Conservation (phyloP, 179 eudicot species). For the Beta macrorhiza region DNA sequence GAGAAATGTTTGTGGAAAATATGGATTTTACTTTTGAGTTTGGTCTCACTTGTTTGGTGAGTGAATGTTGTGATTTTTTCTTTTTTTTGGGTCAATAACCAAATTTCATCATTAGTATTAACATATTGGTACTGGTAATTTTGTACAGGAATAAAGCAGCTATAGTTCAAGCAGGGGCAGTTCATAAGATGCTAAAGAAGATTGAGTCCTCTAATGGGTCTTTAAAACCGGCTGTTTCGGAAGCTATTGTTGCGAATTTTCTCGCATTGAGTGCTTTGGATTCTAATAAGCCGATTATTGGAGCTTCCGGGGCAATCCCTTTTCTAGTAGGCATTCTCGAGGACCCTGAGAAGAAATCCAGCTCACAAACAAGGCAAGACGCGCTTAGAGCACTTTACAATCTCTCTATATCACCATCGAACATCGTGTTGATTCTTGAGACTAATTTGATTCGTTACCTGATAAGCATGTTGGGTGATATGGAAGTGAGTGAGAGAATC, state of each 20-base stretch:
- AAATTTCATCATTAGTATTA: background rate
- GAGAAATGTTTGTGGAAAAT: constrained; percentile 5
- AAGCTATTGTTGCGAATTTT: constrained; percentile 84
- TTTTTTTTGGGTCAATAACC: background rate
- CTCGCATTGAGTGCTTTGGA: constrained; percentile 84
- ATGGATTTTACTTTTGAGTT: background rate
- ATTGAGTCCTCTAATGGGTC: constrained; percentile 48
- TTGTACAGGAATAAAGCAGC: constrained; percentile 76
- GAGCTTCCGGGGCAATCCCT: constrained; percentile 70
- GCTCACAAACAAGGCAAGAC: constrained; percentile 64
- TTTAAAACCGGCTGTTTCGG: constrained; percentile 40
- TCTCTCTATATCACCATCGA: constrained; percentile 63
- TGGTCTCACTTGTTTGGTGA: background rate
- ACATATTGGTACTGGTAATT: background rate
- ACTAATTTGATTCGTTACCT: constrained; percentile 55
- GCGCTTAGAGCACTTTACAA: constrained; percentile 79
- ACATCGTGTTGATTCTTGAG: constrained; percentile 48
- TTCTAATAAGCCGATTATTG: constrained; percentile 72
- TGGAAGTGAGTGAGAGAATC: constrained; percentile 69
- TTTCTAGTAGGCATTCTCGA: constrained; percentile 54
- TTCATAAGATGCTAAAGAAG: constrained; percentile 79
- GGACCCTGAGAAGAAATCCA: constrained; percentile 29
- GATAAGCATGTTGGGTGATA: constrained; percentile 54
- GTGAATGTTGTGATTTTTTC: background rate
- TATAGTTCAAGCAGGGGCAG: constrained; percentile 88